Percentiles rank a stretch among this genome's conserved stretches.
phyloP scores from a whole-genome alignment of 176 grass and related monocot genomes.

The Aegilops sharonensis region DNA sequence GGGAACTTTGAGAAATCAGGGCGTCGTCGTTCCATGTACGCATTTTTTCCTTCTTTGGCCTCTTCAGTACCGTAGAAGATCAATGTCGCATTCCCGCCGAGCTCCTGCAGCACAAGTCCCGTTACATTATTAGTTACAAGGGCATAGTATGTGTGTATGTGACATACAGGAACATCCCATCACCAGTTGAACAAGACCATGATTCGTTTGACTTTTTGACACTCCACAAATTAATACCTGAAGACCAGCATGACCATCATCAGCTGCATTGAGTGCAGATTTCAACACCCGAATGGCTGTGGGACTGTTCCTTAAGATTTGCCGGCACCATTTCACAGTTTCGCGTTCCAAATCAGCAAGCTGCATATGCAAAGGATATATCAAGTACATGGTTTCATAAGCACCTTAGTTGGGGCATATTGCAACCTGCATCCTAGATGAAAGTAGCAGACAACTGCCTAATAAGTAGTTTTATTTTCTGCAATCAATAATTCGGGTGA shows the following conservation, averaged over 20 bases:
- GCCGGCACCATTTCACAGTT: conserved; percentile 82
- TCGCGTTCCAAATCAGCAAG: conserved; percentile 74
- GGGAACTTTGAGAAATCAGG: conserved; percentile 94
- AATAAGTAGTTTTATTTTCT: not conserved
- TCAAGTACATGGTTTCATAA: not conserved
- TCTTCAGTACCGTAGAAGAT: conserved; percentile 86
- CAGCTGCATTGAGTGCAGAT: conserved; percentile 79
- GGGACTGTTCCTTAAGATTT: conserved; percentile 83
- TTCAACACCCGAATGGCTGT: conserved; percentile 85
- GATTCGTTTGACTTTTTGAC: not conserved
- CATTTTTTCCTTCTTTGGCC: conserved; percentile 83
- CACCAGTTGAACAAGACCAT: not conserved
- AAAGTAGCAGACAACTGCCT: not conserved
- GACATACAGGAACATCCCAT: conserved; percentile 4
- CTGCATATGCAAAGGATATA: conserved; percentile 35
- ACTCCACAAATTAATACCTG: conserved; percentile 44
- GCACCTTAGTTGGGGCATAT: not conserved
- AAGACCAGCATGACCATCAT: conserved; percentile 86
- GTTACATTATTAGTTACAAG: not conserved
- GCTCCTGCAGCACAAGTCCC: conserved; percentile 48
- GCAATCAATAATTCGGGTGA: not conserved
- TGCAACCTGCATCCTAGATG: not conserved
- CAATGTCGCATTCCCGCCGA: conserved; percentile 81
- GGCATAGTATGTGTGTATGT: not conserved
- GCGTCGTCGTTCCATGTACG: conserved; percentile 68